Evolutionary conservation across 192 early-diverging fungal species (phyloP), one percentile per base, ranked within the genome.

Genomic region (Gaertneriomyces sp.): DNA sequence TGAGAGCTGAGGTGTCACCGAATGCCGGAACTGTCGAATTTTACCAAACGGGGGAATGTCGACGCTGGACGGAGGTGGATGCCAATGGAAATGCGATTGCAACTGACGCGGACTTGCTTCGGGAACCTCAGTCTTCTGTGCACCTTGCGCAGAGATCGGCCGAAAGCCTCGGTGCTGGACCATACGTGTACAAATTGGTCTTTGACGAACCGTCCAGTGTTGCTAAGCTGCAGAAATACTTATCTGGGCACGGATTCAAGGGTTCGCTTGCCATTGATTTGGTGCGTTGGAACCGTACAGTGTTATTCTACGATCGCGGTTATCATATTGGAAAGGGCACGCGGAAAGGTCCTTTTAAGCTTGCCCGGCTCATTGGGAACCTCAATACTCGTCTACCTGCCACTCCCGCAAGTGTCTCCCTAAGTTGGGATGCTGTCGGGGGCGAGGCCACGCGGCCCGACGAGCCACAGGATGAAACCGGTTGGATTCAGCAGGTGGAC

Each of bases 291-390:
- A 56, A 56, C 8, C 54, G 54, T 8, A 9, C 54, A 5, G 12
- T 56, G 14, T 56, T 56, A n/a, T 56, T 56, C 39, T 25, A 38
- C 12, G 16, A 56, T 33, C 54, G 54, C 39, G 54, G 54, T 16
- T 56, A 56, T 38, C 54, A 56, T 33, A 16, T 16, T 3, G 19
- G 12, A 16, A 56, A 16, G 38, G 14, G 20, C 4, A 25, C 54
- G 5, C 16, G 38, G 16, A 16, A 39, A 5, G 14, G 14, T 56
- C 16, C 20, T 14, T 16, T 12, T 5, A 14, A 38, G 39, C 12
- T 56, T 10, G 54, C 2, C 5, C 54, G 54, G 12, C 38, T 56
- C 5, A 39, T 33, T 16, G 39, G 19, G 14, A 38, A 16, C 16
- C 54, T 56, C 12, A 56, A 56, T 56, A 14, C 5, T 14, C 54